Evolutionary conservation across 1,139 yeast genomes (phyloP).

Genomic region (Taphrina confusa): DNA sequence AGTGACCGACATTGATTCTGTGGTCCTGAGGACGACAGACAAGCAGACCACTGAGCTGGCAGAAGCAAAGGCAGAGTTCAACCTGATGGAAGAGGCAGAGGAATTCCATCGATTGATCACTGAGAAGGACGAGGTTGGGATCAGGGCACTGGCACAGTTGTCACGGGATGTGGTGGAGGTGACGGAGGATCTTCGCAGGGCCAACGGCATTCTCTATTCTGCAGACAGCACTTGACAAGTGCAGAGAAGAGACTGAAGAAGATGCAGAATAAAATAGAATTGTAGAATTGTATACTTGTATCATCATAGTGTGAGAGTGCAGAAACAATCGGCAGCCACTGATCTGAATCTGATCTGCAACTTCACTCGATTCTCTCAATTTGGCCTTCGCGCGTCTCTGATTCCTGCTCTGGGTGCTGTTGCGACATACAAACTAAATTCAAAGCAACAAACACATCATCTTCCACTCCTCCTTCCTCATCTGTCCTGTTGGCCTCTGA

Average conservation of each 20-base stretch:
- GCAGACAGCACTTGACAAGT: no score
- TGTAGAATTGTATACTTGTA: background rate
- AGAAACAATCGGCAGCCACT: no score
- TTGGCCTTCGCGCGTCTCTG: no score
- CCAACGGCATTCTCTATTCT: conserved; percentile 18
- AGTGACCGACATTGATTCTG: conserved; percentile 30
- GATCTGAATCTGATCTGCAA: no score
- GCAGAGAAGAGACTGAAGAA: no score
- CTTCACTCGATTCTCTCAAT: no score
- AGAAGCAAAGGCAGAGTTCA: conserved; percentile 9
- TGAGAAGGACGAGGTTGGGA: conserved; percentile 14
- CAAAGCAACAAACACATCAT: no score
- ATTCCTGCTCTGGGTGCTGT: no score
- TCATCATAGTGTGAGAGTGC: no score
- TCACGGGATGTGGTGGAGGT: conserved; percentile 17
- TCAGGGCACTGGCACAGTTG: conserved; percentile 5
- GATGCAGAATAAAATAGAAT: background rate
- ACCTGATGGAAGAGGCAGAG: conserved; percentile 29
- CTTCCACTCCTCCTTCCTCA: no score
- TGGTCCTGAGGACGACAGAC: conserved; percentile 10
- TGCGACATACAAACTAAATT: no score
- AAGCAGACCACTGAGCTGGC: conserved; percentile 15
- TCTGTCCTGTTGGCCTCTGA: no score
- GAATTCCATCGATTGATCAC: conserved; percentile 23
- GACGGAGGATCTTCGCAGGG: conserved; percentile 6